A percentile compares a stretch with the other conserved stretches of the same genome.
phyloP scores from a whole-genome alignment of 148 eudicot genomes.

The Euryodendron excelsum region DNA sequence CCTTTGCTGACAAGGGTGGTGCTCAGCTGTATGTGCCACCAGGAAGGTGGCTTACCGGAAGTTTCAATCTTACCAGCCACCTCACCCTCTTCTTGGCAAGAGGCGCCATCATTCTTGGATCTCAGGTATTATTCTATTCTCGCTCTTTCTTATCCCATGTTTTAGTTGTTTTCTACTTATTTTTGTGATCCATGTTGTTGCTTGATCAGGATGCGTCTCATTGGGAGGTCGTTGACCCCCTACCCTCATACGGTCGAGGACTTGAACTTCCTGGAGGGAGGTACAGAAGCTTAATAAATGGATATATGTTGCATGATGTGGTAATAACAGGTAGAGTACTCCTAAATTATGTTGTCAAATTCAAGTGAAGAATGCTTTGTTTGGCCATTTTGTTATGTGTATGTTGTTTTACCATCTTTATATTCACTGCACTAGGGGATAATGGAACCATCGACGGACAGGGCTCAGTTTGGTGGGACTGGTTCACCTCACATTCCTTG shows the following conservation, averaged over 20 bases:
- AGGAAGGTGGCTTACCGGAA: conserved; percentile 55
- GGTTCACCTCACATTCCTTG: conserved; percentile 30
- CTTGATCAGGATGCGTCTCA: conserved; percentile 26
- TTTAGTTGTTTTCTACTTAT: not conserved
- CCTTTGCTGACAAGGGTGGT: conserved; percentile 62
- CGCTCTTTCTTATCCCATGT: not conserved
- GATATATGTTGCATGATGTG: conserved; percentile 45
- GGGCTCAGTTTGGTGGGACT: conserved; percentile 62
- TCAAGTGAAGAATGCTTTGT: not conserved
- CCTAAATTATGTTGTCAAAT: not conserved
- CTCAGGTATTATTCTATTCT: conserved; percentile 39
- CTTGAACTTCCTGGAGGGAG: conserved; percentile 42
- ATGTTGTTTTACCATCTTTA: not conserved
- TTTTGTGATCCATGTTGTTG: not conserved
- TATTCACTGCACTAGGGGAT: conserved; percentile 35
- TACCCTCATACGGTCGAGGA: conserved; percentile 59
- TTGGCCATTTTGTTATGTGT: not conserved
- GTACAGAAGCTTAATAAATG: conserved; percentile 49
- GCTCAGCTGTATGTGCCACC: conserved; percentile 57
- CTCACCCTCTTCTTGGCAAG: conserved; percentile 61
- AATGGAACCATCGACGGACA: conserved; percentile 56
- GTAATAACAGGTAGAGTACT: conserved; percentile 45
- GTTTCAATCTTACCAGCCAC: conserved; percentile 59
- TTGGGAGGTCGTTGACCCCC: conserved; percentile 41
- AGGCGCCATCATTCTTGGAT: conserved; percentile 50